These are phyloP conservation scores for Arctium minus DNA, from an alignment of 129 eudicot genomes.

Conservation along the genomic window DNA sequence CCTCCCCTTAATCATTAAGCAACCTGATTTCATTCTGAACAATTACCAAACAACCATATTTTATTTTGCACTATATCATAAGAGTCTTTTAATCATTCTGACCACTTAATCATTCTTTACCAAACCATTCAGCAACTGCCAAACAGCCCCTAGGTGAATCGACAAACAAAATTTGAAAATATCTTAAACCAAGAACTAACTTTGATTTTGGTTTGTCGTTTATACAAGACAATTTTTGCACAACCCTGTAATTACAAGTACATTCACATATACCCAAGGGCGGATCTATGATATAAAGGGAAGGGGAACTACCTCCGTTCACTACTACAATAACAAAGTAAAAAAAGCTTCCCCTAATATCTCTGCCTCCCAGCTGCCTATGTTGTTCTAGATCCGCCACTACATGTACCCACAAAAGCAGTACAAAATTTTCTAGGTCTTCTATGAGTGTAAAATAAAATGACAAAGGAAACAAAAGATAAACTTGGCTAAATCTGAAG, in stretches of 20 bases:
- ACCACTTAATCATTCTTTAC: too few species aligned
- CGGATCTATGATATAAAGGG: not conserved
- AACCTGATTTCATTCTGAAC: too few species aligned
- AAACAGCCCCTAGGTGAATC: not conserved
- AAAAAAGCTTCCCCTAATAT: too few species aligned
- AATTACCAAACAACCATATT: too few species aligned
- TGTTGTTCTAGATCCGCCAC: not conserved
- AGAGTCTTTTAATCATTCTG: too few species aligned
- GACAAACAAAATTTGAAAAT: too few species aligned
- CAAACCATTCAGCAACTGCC: too few species aligned
- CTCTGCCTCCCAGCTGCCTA: not conserved
- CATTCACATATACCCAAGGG: not conserved
- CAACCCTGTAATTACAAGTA: not conserved
- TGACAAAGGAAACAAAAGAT: not conserved
- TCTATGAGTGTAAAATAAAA: not conserved
- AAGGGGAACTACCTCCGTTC: not conserved
- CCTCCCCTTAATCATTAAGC: too few species aligned
- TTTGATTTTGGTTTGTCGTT: not conserved
- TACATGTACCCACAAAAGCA: not conserved
- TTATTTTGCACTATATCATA: too few species aligned
- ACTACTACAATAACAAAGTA: too few species aligned
- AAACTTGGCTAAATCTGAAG: not conserved
- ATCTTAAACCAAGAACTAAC: too few species aligned
- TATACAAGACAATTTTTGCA: not conserved
- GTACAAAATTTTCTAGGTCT: too few species aligned